Conservation (phyloP, 164 flowering plant genomes). For the Euptelea pleiosperma region DNA sequence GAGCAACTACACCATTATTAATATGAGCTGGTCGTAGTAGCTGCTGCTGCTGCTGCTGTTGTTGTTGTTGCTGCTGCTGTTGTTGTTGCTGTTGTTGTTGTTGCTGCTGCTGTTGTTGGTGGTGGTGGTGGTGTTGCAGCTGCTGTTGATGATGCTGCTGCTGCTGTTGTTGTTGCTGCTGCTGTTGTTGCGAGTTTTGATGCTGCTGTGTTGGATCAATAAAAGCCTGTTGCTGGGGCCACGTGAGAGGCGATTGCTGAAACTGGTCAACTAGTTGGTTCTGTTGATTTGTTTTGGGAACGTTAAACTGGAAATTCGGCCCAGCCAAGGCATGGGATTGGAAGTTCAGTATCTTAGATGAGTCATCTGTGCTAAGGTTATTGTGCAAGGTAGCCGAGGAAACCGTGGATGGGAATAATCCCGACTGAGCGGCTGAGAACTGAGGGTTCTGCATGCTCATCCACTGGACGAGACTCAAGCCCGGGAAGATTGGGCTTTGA, state of each 20-base stretch:
- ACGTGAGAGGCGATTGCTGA: conserved; percentile 45
- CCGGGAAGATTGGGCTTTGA: conserved; percentile 68
- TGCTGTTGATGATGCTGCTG: conserved; percentile 56
- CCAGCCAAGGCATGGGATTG: conserved; percentile 52
- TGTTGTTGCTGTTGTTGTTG: conserved; percentile 21
- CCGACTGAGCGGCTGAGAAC: conserved; percentile 59
- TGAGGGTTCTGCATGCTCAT: conserved; percentile 93
- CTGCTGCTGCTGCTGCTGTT: conserved; percentile 37
- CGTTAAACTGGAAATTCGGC: conserved; percentile 46
- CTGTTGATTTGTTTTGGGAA: conserved; percentile 47
- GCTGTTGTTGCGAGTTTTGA: conserved; percentile 31
- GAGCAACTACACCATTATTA: conserved; percentile 14
- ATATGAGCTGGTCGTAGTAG: conserved; percentile 22
- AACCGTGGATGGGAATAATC: conserved; percentile 50
- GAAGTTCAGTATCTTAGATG: conserved; percentile 75
- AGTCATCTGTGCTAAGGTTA: conserved; percentile 54
- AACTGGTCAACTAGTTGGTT: conserved; percentile 45
- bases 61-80: conserved; percentile 30
- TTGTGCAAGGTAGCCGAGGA: conserved; percentile 47
- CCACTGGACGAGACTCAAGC: conserved; percentile 91
- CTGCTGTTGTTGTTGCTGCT: conserved; percentile 33
- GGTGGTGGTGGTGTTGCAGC: conserved; percentile 25
- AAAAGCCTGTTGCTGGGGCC: conserved; percentile 51
- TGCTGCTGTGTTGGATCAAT: conserved; percentile 32
- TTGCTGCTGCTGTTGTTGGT: conserved; percentile 26